These are phyloP conservation scores for Coemansia sp. DNA, from an alignment of 192 early-diverging fungal genomes.

Conservation along the genomic window DNA sequence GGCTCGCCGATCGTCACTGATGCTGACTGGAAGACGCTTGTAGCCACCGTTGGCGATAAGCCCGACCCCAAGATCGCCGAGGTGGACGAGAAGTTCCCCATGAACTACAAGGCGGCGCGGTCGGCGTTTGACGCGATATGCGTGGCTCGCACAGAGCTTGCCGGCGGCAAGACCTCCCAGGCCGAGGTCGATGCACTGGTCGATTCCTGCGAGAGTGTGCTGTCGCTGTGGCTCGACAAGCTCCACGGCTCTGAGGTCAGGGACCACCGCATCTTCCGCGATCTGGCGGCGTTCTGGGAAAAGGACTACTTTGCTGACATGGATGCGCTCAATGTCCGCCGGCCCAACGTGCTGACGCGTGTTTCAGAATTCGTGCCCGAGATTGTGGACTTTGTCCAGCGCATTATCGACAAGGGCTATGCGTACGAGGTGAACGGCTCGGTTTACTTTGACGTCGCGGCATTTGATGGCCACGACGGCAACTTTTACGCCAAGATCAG, in stretches of 20 bases:
- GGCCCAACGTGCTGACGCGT: constrained; percentile 85
- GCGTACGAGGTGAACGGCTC: constrained; percentile 79
- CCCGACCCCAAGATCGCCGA: constrained; percentile 31
- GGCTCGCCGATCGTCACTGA: constrained; percentile 42
- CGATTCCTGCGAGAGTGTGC: constrained; percentile 24
- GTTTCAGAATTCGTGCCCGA: constrained; percentile 97
- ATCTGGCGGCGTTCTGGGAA: constrained; percentile 92
- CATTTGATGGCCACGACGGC: constrained; percentile 72
- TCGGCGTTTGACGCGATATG: constrained; percentile 27
- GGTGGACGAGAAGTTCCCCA: constrained; percentile 67
- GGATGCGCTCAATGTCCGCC: constrained; percentile 82
- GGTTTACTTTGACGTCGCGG: constrained; percentile 90
- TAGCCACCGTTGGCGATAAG: constrained; percentile 49
- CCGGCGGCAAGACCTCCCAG: constrained; percentile 25
- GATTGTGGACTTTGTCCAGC: constrained; percentile 83
- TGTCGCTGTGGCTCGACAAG: constrained; percentile 46
- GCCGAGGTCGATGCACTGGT: constrained; percentile 42
- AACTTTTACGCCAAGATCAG: constrained; percentile 95
- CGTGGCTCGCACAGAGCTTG: constrained; percentile 10
- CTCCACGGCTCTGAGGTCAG: constrained; percentile 62
- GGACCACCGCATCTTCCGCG: constrained; percentile 87
- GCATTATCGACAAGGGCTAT: constrained; percentile 93
- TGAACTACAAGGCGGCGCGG: constrained; percentile 63
- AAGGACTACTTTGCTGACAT: constrained; percentile 90
- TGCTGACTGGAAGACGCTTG: constrained; percentile 59